Evolutionary conservation across 2,329 filamentous ascomycete genomes (phyloP).

Genomic region (Aspergillus sp.): DNA sequence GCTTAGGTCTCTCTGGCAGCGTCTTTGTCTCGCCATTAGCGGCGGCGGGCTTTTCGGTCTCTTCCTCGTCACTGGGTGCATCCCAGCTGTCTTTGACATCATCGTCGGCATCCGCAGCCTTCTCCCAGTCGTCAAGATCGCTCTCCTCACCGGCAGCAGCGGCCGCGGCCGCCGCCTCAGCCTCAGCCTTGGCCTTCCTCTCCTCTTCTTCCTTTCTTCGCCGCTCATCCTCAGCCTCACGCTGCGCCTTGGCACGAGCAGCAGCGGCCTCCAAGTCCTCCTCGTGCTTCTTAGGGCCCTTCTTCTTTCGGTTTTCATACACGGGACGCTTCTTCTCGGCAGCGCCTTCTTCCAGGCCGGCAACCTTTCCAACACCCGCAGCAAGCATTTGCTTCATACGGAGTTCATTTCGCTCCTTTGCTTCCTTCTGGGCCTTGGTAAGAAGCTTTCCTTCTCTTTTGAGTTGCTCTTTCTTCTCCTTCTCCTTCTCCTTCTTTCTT

Average conservation of each 20-base stretch:
- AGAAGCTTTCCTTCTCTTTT: conserved; percentile 54
- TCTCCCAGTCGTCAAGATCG: conserved; percentile 82
- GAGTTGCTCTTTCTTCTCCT: conserved; percentile 56
- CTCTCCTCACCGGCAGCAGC: conserved; percentile 57
- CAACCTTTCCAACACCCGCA: conserved; percentile 50
- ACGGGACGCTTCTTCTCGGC: conserved; percentile 75
- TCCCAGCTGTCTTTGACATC: conserved; percentile 96
- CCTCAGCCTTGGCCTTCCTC: conserved; percentile 76
- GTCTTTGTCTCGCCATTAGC: conserved; percentile 17
- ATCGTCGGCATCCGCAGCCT: conserved; percentile 73
- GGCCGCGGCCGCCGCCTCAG: conserved; percentile 68
- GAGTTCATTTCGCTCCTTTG: conserved; percentile 52
- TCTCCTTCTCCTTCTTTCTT: conserved; percentile 54
- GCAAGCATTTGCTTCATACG: conserved; percentile 56
- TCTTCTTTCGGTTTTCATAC: conserved; percentile 77
- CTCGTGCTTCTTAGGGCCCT: conserved; percentile 66
- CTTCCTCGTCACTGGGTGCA: conserved; percentile 63
- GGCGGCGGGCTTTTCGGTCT: conserved; percentile 51
- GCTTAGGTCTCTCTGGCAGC: conserved; percentile 26
- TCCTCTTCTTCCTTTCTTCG: conserved; percentile 72
- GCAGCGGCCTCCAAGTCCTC: conserved; percentile 58
- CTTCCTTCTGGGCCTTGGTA: conserved; percentile 54
- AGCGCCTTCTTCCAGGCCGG: conserved; percentile 50
- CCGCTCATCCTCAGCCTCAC: conserved; percentile 59
- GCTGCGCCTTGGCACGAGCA: conserved; percentile 50